A percentile compares a stretch with the other conserved stretches of the same genome.
Evolutionary conservation across 2,329 filamentous ascomycete genomes (phyloP).

Genomic region (Fusarium neocosmosporiellum): DNA sequence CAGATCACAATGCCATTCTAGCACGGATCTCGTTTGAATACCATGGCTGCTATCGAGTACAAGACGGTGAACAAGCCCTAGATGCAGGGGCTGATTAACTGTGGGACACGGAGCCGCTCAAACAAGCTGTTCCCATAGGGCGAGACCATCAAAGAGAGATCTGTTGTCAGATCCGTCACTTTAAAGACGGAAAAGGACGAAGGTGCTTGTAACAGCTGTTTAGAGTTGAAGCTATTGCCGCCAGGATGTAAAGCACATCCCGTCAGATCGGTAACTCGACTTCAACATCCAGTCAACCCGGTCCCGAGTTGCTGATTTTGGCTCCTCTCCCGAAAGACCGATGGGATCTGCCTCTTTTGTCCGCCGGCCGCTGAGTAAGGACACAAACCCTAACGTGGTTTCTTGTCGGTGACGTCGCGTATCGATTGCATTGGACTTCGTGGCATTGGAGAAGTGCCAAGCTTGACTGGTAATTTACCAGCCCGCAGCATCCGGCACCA

Average conservation of each 20-base stretch:
- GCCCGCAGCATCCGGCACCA: slow-evolving; percentile 25
- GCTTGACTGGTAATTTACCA: slow-evolving; percentile 32
- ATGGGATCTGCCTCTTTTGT: not conserved
- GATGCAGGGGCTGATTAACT: slow-evolving; percentile 44
- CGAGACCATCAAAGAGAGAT: slow-evolving; percentile 35
- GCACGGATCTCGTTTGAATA: not conserved
- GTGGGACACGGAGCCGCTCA: slow-evolving; percentile 36
- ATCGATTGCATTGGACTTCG: slow-evolving; percentile 8
- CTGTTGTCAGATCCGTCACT: slow-evolving; percentile 35
- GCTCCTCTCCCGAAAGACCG: not conserved
- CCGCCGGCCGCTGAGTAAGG: slow-evolving; percentile 1
- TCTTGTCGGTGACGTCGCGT: slow-evolving; percentile 15
- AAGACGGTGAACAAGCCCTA: slow-evolving; percentile 14
- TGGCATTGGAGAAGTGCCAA: slow-evolving; percentile 30
- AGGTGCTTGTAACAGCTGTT: not conserved
- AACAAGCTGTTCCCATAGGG: slow-evolving; percentile 26
- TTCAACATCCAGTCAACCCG: not conserved
- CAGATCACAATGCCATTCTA: not conserved
- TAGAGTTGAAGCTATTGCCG: not conserved
- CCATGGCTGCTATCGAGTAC: not conserved
- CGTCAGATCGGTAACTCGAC: not conserved
- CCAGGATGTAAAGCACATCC: not conserved
- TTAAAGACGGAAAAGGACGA: not conserved
- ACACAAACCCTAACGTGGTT: slow-evolving; percentile 1
- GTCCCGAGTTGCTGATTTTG: not conserved